phyloP scores from a whole-genome alignment of 768 basidiomycete species.

The Kwoniella sp. region DNA sequence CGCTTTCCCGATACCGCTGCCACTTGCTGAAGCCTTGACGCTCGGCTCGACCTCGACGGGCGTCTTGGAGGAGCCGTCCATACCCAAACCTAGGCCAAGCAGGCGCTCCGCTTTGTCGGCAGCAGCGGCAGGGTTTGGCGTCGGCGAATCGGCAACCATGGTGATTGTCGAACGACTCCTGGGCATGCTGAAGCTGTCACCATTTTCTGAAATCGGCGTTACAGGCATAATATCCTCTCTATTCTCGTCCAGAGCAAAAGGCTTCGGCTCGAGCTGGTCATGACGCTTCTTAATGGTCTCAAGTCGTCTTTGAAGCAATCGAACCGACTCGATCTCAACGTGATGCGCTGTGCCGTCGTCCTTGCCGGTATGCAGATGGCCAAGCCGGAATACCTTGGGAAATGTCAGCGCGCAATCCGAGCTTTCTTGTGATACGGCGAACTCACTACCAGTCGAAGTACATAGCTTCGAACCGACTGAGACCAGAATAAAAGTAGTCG shows the following conservation, averaged over 20 bases:
- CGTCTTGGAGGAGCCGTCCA: background rate
- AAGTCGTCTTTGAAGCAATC: conserved; percentile 51
- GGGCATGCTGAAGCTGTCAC: conserved; percentile 17
- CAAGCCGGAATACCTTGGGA: conserved; percentile 50
- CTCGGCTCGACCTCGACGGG: conserved; percentile 9
- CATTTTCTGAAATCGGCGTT: conserved; percentile 18
- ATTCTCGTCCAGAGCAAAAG: conserved; percentile 4
- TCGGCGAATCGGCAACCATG: conserved; percentile 42
- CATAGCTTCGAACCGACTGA: conserved; percentile 47
- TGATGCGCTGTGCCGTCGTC: conserved; percentile 38
- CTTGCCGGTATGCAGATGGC: conserved; percentile 47
- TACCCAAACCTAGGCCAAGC: conserved; percentile 37
- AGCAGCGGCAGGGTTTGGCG: conserved; percentile 8
- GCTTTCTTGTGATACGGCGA: background rate
- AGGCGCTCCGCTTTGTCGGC: conserved; percentile 41
- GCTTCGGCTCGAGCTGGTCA: conserved; percentile 52
- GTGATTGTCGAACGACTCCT: conserved; percentile 48
- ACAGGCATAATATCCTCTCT: conserved; percentile 6
- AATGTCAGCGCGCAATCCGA: background rate
- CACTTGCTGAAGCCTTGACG: background rate
- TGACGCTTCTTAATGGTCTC: conserved; percentile 52
- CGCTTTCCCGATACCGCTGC: conserved; percentile 22
- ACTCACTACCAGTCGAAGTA: conserved; percentile 52
- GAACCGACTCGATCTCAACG: conserved; percentile 48
- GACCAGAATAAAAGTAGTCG: conserved; percentile 52